Conservation (phyloP, 2,329 filamentous ascomycete genomes). For the Teratosphaeria viscida region DNA sequence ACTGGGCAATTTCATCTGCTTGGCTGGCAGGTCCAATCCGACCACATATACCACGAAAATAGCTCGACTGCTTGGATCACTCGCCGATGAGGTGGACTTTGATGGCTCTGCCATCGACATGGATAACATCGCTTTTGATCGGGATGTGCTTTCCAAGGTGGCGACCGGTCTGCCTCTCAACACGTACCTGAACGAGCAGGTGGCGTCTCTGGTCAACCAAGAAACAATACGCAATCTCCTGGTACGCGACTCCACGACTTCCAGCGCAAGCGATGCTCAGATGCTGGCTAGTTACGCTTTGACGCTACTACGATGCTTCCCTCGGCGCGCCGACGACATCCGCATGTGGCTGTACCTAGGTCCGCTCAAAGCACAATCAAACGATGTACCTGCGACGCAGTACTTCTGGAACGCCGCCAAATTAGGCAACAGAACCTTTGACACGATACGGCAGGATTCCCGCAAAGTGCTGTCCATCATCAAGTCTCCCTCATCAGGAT, state of each 20-base stretch:
- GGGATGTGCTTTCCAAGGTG: conserved; percentile 36
- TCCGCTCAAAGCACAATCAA: conserved; percentile 39
- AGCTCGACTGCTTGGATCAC: conserved; percentile 45
- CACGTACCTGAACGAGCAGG: conserved; percentile 50
- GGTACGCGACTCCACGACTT: conserved; percentile 18
- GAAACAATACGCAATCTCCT: conserved; percentile 52
- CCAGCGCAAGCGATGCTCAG: conserved; percentile 50
- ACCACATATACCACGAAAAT: conserved; percentile 45
- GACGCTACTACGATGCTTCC: conserved; percentile 76
- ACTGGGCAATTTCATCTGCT: conserved; percentile 47
- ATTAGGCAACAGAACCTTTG: conserved; percentile 47
- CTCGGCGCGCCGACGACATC: conserved; percentile 71
- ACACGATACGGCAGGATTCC: conserved; percentile 46
- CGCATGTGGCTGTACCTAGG: conserved; percentile 88
- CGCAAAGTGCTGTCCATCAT: conserved; percentile 49
- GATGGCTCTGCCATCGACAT: conserved; percentile 27
- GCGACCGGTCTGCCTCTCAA: conserved; percentile 23
- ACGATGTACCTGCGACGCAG: conserved; percentile 55
- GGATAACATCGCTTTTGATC: conserved; percentile 24
- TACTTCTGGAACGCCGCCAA: conserved; percentile 69
- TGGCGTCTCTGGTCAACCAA: conserved; percentile 63
- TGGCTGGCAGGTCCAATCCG: conserved; percentile 11
- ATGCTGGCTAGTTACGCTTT: conserved; percentile 77
- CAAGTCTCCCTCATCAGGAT: conserved; percentile 24
- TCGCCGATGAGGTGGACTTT: conserved; percentile 47